Evolutionary conservation across 2,329 filamentous ascomycete species (phyloP).

Genomic region (Phyllosticta paracitricarpa): DNA sequence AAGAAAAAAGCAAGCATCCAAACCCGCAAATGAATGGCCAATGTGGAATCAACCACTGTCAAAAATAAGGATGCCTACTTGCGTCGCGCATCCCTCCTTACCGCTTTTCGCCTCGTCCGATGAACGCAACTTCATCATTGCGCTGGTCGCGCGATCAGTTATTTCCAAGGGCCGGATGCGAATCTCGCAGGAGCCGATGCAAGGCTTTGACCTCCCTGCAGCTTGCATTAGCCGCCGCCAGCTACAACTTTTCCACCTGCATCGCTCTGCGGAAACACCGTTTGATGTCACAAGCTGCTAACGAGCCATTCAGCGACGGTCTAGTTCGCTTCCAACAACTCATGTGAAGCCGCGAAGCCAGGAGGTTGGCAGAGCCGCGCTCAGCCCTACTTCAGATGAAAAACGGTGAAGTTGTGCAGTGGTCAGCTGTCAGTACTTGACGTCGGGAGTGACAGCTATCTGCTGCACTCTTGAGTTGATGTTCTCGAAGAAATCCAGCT

Average conservation of each 20-base stretch:
- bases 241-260: not conserved
- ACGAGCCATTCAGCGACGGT: not conserved
- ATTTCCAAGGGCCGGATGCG: not conserved
- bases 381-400: not conserved
- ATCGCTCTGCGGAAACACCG: not conserved
- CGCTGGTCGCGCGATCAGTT: not conserved
- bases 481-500: not conserved
- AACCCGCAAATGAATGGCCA: not conserved
- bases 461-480: not conserved
- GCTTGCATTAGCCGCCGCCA: not conserved
- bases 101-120: not conserved
- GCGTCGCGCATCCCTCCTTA: not conserved
- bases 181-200: slow-evolving; percentile 1
- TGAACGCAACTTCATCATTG: not conserved
- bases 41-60: not conserved
- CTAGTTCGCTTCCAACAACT: not conserved
- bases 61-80: not conserved
- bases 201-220: slow-evolving; percentile 1
- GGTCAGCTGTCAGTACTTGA: not conserved
- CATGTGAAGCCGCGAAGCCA: not conserved
- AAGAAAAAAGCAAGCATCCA: not conserved
- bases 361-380: not conserved
- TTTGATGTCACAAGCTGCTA: not conserved
- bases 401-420: not conserved
- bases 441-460: not conserved